Evolutionary conservation across 2,329 filamentous ascomycete species (phyloP), one percentile per base, ranked within the genome.

Genomic region (Periconia sp.): DNA sequence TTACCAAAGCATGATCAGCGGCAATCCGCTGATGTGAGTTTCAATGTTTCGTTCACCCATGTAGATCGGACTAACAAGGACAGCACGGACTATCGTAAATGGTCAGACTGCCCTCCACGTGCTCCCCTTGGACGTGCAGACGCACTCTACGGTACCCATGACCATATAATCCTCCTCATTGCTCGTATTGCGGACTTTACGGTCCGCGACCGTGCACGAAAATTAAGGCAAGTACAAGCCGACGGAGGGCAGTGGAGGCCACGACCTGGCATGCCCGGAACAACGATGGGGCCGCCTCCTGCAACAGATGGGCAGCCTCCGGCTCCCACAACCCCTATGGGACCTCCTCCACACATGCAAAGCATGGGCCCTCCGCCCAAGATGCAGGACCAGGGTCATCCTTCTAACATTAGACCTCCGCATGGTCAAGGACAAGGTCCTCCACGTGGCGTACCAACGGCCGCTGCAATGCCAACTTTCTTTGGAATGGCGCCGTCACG

Each of bases 1-100:
- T 7, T 95, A 92, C 57, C 92, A 96, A 67, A 91, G 89, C 64
- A 83, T 96, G 48, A 75, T 97, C 17, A 94, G 92, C 54, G 92
- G 90, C 7, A 92, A 92, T 29, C 81, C 81, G 49, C 76, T 95
- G 33, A 86, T 96, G 90, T 96, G 76, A 79, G 90, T 80, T 15
- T 3, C 3, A 2, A 8, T 8, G 1, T 13, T 6, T 17, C n/a
- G 9, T n/a, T 13, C 5, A 7, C 3, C 11, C 24, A 18, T 32
- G 13, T n/a, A 28, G 10, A 11, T 15, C 3, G 8, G 16, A 36
- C 65, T 73, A 40, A 70, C 38, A 45, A 8, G 6, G 11, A 6
- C 37, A 95, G 90, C 48, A 84, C 95, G 77, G 85, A 90, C 30
- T 95, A 88, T 63, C 78, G 84, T 19, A 77, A 82, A 49, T 96